phyloP scores from a whole-genome alignment of 768 basidiomycete species.

The Erythrobasidium yunnanense region DNA sequence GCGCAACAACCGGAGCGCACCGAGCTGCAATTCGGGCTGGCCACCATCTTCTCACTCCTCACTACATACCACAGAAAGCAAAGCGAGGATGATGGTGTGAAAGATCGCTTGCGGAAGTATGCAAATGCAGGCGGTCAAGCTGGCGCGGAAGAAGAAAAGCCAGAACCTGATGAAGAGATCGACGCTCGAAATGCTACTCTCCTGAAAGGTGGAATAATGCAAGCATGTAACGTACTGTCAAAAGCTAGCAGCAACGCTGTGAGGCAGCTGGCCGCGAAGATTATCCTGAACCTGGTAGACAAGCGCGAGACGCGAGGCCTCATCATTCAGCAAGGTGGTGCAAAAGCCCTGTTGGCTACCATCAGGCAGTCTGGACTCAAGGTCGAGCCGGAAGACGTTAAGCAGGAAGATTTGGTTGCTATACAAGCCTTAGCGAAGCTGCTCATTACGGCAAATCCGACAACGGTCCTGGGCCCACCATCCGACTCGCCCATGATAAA shows the following conservation, averaged over 20 bases:
- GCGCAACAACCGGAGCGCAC: neutral
- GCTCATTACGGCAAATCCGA: conserved; percentile 77
- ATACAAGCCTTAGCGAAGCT: conserved; percentile 40
- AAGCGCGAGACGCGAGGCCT: neutral
- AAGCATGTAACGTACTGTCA: neutral
- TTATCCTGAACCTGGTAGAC: conserved; percentile 1
- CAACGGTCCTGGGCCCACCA: conserved; percentile 81
- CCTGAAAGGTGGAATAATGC: neutral
- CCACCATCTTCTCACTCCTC: neutral
- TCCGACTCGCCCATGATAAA: conserved; percentile 54
- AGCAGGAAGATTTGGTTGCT: conserved; percentile 12
- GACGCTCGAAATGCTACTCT: neutral
- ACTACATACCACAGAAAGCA: neutral
- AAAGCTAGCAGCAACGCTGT: neutral
- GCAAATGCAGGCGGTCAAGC: neutral
- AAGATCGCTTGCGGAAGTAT: conserved; percentile 1
- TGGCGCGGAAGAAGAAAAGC: neutral
- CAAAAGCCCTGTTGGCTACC: conserved; percentile 1
- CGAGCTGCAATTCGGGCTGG: neutral
- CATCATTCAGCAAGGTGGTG: conserved; percentile 19
- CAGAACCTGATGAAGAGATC: neutral
- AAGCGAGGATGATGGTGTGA: conserved; percentile 1
- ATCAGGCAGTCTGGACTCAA: neutral
- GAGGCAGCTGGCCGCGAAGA: neutral
- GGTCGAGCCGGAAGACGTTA: neutral